These are phyloP conservation scores for Centella asiatica DNA, from an alignment of 129 eudicot genomes.

Conservation along the genomic window DNA sequence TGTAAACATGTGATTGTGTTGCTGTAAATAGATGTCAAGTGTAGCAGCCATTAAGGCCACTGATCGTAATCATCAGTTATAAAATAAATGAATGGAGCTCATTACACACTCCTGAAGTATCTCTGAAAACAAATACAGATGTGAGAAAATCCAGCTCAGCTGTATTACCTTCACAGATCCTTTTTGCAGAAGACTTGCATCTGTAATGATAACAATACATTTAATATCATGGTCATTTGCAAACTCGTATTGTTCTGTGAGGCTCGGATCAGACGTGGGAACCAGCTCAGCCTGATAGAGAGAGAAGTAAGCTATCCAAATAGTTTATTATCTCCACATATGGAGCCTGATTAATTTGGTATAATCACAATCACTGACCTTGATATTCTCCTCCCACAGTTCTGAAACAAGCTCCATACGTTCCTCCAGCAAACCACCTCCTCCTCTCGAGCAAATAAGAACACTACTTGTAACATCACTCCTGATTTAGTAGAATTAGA, in stretches of 20 bases:
- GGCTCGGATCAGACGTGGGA: conserved; percentile 76
- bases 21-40: too few relatives aligned
- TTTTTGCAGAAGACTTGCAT: conserved; percentile 50
- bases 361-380: conserved; percentile 31
- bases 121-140: neutral
- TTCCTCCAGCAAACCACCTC: conserved; percentile 80
- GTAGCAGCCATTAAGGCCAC: too few relatives aligned
- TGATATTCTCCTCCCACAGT: conserved; percentile 71
- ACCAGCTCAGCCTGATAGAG: conserved; percentile 77
- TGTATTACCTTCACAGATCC: conserved; percentile 71
- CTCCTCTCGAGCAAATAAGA: conserved; percentile 96
- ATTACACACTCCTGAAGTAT: too few relatives aligned
- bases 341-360: neutral
- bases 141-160: neutral
- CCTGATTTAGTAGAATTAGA: conserved; percentile 23
- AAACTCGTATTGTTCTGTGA: conserved; percentile 87
- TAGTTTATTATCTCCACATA: neutral
- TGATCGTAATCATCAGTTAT: too few relatives aligned
- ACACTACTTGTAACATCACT: conserved; percentile 41
- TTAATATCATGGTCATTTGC: conserved; percentile 92
- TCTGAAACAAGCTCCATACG: conserved; percentile 95
- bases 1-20: too few relatives aligned
- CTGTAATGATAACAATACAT: conserved; percentile 74
- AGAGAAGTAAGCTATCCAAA: neutral
- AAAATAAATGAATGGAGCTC: too few relatives aligned